A percentile compares a stretch with the other conserved stretches of the same genome.
Evolutionary conservation across 2,329 filamentous ascomycete genomes (phyloP).

Genomic region (Venturia carpophila): DNA sequence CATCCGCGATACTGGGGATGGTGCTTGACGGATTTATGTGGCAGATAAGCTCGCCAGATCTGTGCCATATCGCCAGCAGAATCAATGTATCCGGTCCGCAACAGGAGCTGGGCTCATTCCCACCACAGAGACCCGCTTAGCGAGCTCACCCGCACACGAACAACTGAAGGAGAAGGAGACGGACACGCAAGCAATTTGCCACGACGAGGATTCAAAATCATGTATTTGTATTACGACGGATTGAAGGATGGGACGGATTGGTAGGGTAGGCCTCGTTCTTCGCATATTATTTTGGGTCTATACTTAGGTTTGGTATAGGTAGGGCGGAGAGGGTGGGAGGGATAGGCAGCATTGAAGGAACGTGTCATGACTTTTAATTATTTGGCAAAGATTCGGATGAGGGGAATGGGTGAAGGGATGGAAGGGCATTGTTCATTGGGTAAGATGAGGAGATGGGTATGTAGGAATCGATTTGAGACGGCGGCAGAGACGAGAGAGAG

Average conservation of each 20-base stretch:
- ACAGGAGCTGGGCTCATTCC: neutral
- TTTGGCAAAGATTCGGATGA: neutral
- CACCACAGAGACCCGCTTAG: no score
- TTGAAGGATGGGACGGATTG: neutral
- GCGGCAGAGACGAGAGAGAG: neutral
- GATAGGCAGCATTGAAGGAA: neutral
- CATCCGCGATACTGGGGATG: neutral
- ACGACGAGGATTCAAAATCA: neutral
- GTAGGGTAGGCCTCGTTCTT: neutral
- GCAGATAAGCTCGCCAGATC: no score
- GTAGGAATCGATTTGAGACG: neutral
- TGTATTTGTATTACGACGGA: conserved; percentile 10
- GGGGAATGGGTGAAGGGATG: neutral
- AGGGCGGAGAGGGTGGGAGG: neutral
- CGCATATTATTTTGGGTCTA: neutral
- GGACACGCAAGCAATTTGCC: neutral
- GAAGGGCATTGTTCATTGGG: neutral
- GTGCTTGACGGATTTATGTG: no score
- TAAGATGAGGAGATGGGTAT: neutral
- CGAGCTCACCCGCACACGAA: neutral
- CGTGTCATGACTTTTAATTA: neutral
- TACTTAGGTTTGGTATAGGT: conserved; percentile 5
- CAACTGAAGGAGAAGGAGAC: neutral
- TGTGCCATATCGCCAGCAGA: no score
- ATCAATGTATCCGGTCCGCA: neutral